Percentiles rank a stretch among this genome's conserved stretches.
Conservation (phyloP, 140 eudicot species). For the Anethum foeniculum region DNA sequence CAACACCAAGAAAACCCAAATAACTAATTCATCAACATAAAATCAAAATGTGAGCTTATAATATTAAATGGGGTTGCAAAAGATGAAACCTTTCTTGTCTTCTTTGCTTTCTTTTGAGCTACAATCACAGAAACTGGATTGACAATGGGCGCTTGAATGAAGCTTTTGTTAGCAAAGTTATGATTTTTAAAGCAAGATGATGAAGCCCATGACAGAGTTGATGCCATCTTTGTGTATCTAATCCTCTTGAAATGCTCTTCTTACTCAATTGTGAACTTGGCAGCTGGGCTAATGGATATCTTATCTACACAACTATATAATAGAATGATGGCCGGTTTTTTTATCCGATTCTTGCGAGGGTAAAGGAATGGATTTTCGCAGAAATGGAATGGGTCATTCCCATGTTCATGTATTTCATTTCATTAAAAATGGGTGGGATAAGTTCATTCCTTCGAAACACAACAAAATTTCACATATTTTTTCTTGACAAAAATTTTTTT, state of each 20-base stretch:
- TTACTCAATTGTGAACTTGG: neutral
- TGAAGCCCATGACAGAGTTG: constrained; percentile 67
- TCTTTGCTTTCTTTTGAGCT: constrained; percentile 80
- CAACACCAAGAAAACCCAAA: neutral
- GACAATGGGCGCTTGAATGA: constrained; percentile 18
- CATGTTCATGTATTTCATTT: too few relatives aligned
- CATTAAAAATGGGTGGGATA: too few relatives aligned
- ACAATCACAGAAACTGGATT: constrained; percentile 26
- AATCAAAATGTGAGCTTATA: neutral
- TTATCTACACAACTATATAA: neutral
- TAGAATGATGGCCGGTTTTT: neutral
- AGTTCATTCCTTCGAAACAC: too few relatives aligned
- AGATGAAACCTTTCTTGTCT: constrained; percentile 55
- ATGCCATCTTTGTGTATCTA: constrained; percentile 31
- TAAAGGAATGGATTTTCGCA: too few relatives aligned
- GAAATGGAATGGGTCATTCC: too few relatives aligned
- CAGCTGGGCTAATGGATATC: neutral
- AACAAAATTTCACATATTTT: too few relatives aligned
- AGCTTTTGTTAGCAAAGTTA: constrained; percentile 21
- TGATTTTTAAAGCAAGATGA: constrained; percentile 55
- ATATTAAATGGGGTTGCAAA: neutral
- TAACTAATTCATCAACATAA: neutral
- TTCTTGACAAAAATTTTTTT: too few relatives aligned
- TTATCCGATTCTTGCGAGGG: neutral
- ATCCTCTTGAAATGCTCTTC: neutral